A percentile compares a stretch with the other conserved stretches of the same genome.
Conservation (phyloP, 495 filamentous ascomycete species). For the Penicillium egyptiacum region DNA sequence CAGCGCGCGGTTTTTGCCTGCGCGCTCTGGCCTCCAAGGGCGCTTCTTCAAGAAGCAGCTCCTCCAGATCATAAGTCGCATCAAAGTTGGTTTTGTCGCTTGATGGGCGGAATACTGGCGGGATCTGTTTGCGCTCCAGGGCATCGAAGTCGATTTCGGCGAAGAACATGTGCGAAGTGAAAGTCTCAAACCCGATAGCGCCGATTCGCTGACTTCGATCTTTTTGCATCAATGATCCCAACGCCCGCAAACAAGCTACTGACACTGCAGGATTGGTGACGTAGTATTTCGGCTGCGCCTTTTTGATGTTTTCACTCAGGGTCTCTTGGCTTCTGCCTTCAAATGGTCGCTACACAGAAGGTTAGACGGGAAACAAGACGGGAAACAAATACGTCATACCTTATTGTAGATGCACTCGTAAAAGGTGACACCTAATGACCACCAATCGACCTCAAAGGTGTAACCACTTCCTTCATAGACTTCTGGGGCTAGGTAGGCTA, state of each 20-base stretch:
- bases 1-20: constrained; percentile 88
- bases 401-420: constrained; percentile 99
- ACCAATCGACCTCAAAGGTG: constrained; percentile 89
- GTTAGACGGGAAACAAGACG: not conserved
- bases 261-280: constrained; percentile 88
- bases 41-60: constrained; percentile 90
- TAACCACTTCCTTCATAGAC: constrained; percentile 91
- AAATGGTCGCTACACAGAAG: constrained; percentile 69
- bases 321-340: constrained; percentile 80
- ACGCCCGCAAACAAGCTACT: constrained; percentile 79
- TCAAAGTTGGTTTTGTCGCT: constrained; percentile 99
- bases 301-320: constrained; percentile 77
- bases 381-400: constrained; percentile 48
- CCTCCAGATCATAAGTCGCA: constrained; percentile 95
- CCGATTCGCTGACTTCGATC: constrained; percentile 81
- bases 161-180: constrained; percentile 88
- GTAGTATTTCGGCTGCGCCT: constrained; percentile 79
- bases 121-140: constrained; percentile 83
- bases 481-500: constrained; percentile 95
- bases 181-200: constrained; percentile 71
- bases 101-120: constrained; percentile 87
- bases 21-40: constrained; percentile 90
- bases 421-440: constrained; percentile 94
- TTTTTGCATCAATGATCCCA: constrained; percentile 76
- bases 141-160: constrained; percentile 78